Evolutionary conservation across 2,329 filamentous ascomycete species (phyloP).

Genomic region (Xenoacremonium recifei): DNA sequence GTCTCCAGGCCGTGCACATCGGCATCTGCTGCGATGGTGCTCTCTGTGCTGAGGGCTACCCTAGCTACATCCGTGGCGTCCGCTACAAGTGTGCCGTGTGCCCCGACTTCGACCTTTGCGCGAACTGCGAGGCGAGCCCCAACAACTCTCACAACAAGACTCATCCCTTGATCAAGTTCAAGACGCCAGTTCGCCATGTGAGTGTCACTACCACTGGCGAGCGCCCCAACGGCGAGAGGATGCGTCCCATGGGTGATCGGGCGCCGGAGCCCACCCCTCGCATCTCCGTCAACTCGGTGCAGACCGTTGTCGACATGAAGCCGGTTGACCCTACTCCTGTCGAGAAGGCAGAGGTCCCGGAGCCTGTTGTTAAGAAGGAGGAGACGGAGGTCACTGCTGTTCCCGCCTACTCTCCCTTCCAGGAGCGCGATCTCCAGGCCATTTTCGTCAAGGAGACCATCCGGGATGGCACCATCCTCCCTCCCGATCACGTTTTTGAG

Average conservation of each 20-base stretch:
- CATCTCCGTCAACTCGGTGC: slow-evolving; percentile 52
- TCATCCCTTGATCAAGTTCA: slow-evolving; percentile 97
- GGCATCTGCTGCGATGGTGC: slow-evolving; percentile 96
- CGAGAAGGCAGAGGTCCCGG: slow-evolving; percentile 14
- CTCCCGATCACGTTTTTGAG: slow-evolving; percentile 72
- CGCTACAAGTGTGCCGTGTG: slow-evolving; percentile 98
- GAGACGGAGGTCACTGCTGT: slow-evolving; percentile 9
- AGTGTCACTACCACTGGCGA: slow-evolving; percentile 83
- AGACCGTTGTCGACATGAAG: slow-evolving; percentile 72
- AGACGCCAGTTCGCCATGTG: slow-evolving; percentile 84
- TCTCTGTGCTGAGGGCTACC: slow-evolving; percentile 64
- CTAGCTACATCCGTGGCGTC: slow-evolving; percentile 76
- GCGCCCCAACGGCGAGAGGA: slow-evolving; percentile 62
- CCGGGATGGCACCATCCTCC: slow-evolving; percentile 71
- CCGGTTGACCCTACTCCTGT: slow-evolving; percentile 49
- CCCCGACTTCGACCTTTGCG: slow-evolving; percentile 92
- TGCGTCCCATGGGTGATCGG: slow-evolving; percentile 71
- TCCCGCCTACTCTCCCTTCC: background rate
- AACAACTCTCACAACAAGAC: slow-evolving; percentile 85
- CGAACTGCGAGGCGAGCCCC: slow-evolving; percentile 86
- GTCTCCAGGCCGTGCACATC: slow-evolving; percentile 56
- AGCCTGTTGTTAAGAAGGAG: slow-evolving; percentile 18
- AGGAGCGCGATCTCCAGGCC: slow-evolving; percentile 41
- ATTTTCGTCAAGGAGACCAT: slow-evolving; percentile 77
- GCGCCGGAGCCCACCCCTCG: slow-evolving; percentile 45